Percentiles rank a stretch among this genome's conserved stretches.
These are phyloP conservation scores for Termitomyces sp. DNA, from an alignment of 768 basidiomycete genomes.

Conservation along the genomic window DNA sequence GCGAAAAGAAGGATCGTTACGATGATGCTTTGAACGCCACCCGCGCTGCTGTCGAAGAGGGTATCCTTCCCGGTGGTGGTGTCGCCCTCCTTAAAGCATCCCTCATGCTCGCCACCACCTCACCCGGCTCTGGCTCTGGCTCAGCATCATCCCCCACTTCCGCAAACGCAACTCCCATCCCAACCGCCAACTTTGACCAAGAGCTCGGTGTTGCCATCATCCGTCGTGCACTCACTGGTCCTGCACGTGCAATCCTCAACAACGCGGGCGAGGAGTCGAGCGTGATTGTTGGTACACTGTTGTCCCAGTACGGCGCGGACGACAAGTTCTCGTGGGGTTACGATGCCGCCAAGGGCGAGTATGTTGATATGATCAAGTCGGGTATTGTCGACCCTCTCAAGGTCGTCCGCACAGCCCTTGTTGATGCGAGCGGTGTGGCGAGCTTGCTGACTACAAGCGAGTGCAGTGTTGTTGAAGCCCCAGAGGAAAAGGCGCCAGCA, in stretches of 20 bases:
- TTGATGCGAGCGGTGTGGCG: constrained; percentile 93
- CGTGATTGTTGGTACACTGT: constrained; percentile 87
- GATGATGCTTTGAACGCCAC: constrained; percentile 98
- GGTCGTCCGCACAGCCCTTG: constrained; percentile 89
- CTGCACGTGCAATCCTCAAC: constrained; percentile 81
- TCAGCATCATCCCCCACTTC: constrained; percentile 46
- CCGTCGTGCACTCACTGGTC: constrained; percentile 76
- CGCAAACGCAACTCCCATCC: constrained; percentile 60
- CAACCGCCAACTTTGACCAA: constrained; percentile 93
- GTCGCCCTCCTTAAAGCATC: constrained; percentile 88
- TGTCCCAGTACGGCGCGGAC: constrained; percentile 57
- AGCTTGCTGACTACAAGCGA: constrained; percentile 91
- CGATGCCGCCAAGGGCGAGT: constrained; percentile 89
- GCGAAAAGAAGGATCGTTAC: constrained; percentile 99
- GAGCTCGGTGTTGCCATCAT: constrained; percentile 94
- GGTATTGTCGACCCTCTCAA: constrained; percentile 96
- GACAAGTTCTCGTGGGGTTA: constrained; percentile 89
- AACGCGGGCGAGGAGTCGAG: constrained; percentile 94
- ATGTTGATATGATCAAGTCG: constrained; percentile 88
- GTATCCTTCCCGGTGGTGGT: constrained; percentile 96
- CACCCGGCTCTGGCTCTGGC: constrained; percentile 40
- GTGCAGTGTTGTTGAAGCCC: constrained; percentile 86
- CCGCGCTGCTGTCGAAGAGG: constrained; percentile 96
- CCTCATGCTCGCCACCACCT: constrained; percentile 57
- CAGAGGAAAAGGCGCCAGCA: constrained; percentile 64